These are phyloP conservation scores for Nicotiana noctiflora DNA, from an alignment of 257 asterid genomes.

Conservation along the genomic window DNA sequence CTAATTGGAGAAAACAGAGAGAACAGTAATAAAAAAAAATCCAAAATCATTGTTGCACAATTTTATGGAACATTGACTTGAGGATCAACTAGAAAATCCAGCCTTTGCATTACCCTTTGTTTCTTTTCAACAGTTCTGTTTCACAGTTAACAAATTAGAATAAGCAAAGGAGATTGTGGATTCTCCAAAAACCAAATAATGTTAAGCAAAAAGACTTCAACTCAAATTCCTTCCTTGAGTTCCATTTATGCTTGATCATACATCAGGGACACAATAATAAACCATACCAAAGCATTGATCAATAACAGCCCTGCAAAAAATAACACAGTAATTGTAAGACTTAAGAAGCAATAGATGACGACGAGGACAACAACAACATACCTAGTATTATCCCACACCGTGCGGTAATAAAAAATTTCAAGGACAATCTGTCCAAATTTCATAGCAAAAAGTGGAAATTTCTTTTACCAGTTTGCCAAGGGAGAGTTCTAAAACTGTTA, in stretches of 20 bases:
- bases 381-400: too few relatives aligned
- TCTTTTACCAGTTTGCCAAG: constrained; percentile 29
- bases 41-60: not conserved
- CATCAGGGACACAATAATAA: constrained; percentile 23
- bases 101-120: constrained; percentile 13
- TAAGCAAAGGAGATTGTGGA: constrained; percentile 5
- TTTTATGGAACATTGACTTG: not conserved
- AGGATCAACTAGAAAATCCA: constrained; percentile 9
- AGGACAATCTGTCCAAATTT: too few relatives aligned
- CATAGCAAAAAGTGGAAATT: not conserved
- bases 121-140: not conserved
- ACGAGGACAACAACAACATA: too few relatives aligned
- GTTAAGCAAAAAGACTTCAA: constrained; percentile 12
- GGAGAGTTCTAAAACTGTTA: constrained; percentile 26
- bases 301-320: constrained; percentile 35
- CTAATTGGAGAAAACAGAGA: not conserved
- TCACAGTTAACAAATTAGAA: not conserved
- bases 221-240: not conserved
- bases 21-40: not conserved
- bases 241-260: constrained; percentile 1
- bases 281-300: constrained; percentile 22
- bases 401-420: too few relatives aligned
- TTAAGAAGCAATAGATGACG: not conserved
- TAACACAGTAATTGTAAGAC: constrained; percentile 5
- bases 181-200: constrained; percentile 14